Conservation (phyloP, 129 eudicot genomes). For the Solidago caesia region DNA sequence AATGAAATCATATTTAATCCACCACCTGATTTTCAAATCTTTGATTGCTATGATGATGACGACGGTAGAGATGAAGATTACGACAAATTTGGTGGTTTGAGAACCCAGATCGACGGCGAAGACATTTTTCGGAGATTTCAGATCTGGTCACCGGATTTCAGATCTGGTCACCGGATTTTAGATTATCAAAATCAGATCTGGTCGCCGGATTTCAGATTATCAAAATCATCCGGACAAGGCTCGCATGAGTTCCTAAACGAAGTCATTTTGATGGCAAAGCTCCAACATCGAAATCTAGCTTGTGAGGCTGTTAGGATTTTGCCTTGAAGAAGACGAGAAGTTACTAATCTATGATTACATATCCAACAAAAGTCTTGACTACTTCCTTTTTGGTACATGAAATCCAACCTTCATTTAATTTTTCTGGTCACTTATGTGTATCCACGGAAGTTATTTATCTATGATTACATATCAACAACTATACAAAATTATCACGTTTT, state of each 20-base stretch:
- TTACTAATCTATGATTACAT: constrained; percentile 35
- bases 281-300: constrained; percentile 40
- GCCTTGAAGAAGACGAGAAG: constrained; percentile 36
- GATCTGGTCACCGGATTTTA: too few species aligned
- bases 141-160: too few species aligned
- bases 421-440: neutral
- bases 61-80: too few species aligned
- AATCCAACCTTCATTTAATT: neutral
- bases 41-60: too few species aligned
- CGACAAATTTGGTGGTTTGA: too few species aligned
- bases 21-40: too few species aligned
- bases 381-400: constrained; percentile 30
- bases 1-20: too few species aligned
- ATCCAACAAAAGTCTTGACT: constrained; percentile 39
- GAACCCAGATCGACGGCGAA: too few species aligned
- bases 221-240: constrained; percentile 39
- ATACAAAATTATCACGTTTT: neutral
- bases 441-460: too few species aligned
- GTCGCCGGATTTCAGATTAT: too few species aligned
- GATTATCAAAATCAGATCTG: too few species aligned
- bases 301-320: constrained; percentile 37
- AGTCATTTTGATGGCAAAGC: constrained; percentile 36
- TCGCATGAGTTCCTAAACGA: constrained; percentile 35
- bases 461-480: neutral
- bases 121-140: too few species aligned